phyloP scores from a whole-genome alignment of 371 early-diverging fungal species.

The Batrachochytrium dendrobatidis region DNA sequence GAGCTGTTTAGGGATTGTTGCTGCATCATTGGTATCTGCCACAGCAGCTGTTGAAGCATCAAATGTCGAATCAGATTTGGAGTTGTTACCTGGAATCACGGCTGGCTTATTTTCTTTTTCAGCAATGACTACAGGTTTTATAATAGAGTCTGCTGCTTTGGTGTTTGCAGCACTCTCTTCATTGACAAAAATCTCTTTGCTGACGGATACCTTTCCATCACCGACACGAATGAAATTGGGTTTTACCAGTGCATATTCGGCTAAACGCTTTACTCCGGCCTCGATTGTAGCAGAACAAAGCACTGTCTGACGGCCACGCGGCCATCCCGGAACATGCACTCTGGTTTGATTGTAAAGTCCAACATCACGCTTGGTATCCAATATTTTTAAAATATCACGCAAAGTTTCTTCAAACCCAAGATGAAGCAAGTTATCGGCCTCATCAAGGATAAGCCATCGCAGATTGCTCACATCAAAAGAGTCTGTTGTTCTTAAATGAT shows the following conservation, averaged over 20 bases:
- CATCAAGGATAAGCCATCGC: constrained; percentile 60
- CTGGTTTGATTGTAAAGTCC: constrained; percentile 15
- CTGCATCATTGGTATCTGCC: constrained; percentile 17
- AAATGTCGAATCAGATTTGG: constrained; percentile 19
- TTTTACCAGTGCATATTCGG: constrained; percentile 63
- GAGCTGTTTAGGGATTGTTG: constrained; percentile 64
- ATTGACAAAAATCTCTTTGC: constrained; percentile 13
- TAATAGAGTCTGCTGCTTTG: not conserved
- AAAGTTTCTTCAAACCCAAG: constrained; percentile 53
- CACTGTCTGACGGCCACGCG: constrained; percentile 57
- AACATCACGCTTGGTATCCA: constrained; percentile 21
- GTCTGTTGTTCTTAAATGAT: constrained; percentile 59
- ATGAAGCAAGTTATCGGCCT: constrained; percentile 60
- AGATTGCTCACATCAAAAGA: constrained; percentile 35
- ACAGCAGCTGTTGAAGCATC: constrained; percentile 11
- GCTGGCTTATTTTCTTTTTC: constrained; percentile 1
- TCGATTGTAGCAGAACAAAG: constrained; percentile 90
- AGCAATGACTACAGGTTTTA: not conserved
- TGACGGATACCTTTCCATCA: constrained; percentile 8
- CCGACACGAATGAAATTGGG: constrained; percentile 42
- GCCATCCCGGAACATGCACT: constrained; percentile 25
- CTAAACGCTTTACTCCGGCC: constrained; percentile 74
- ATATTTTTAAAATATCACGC: constrained; percentile 27
- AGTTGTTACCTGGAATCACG: constrained; percentile 29
- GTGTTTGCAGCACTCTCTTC: constrained; percentile 7